Percentiles rank a stretch among this genome's conserved stretches.
Conservation (phyloP, 331 rosid genomes). For the Pyracantha coccinea region DNA sequence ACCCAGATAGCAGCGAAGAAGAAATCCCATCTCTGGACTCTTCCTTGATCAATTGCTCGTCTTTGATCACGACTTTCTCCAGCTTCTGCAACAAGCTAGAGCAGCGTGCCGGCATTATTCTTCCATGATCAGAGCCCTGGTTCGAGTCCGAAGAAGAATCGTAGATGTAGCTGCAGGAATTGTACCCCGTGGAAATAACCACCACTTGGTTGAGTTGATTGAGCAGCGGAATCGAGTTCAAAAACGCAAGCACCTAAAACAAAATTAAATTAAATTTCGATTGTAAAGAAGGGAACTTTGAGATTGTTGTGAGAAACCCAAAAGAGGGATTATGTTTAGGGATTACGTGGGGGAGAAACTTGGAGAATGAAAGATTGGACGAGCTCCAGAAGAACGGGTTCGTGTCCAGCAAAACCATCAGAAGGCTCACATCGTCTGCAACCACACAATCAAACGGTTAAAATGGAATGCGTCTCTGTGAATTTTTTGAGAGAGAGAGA, state of each 20-base stretch:
- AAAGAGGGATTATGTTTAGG: neutral
- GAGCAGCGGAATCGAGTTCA: slow-evolving; percentile 64
- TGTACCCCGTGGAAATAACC: slow-evolving; percentile 83
- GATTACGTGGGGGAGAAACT: slow-evolving; percentile 70
- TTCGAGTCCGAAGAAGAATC: slow-evolving; percentile 39
- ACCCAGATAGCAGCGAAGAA: slow-evolving; percentile 69
- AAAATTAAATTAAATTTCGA: neutral
- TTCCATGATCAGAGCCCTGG: slow-evolving; percentile 41
- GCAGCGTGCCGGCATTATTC: slow-evolving; percentile 73
- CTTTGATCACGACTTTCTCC: slow-evolving; percentile 47
- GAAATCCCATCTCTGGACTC: slow-evolving; percentile 34
- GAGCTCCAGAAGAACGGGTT: slow-evolving; percentile 87
- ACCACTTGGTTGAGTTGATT: slow-evolving; percentile 81
- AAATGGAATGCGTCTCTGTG: neutral
- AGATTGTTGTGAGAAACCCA: neutral
- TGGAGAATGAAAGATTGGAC: slow-evolving; percentile 62
- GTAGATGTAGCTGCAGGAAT: slow-evolving; percentile 60
- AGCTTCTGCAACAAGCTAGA: slow-evolving; percentile 53
- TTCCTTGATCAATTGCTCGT: slow-evolving; percentile 38
- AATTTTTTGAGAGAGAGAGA: neutral
- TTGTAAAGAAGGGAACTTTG: neutral
- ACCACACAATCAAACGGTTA: neutral
- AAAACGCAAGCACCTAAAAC: slow-evolving; percentile 54
- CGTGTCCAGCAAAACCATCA: slow-evolving; percentile 77
- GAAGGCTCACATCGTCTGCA: slow-evolving; percentile 89